Percentiles rank a stretch among this genome's conserved stretches.
Evolutionary conservation across 2,329 filamentous ascomycete genomes (phyloP).

Genomic region (Colletotrichum tabaci): DNA sequence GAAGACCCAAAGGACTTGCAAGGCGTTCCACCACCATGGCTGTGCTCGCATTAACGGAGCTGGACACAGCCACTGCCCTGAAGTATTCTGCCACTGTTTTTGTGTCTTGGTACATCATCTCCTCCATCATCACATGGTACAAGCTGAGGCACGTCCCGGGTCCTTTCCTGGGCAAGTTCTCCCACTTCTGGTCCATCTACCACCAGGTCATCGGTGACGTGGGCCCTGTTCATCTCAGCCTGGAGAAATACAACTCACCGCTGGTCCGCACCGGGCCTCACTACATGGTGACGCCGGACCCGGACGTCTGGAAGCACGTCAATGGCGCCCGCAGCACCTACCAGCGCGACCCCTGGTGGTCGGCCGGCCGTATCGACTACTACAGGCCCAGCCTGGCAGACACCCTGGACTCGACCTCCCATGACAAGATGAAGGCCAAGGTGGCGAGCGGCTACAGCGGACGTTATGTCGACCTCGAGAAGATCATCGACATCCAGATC

Average conservation of each 20-base stretch:
- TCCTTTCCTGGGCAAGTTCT: constrained; percentile 5
- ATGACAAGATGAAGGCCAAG: constrained; percentile 7
- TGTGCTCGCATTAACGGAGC: neutral
- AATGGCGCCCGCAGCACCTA: constrained; percentile 9
- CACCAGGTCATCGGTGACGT: neutral
- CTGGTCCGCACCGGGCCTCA: constrained; percentile 3
- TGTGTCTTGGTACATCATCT: constrained; percentile 41
- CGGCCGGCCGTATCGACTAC: neutral
- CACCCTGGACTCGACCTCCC: neutral
- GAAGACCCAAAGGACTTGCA: neutral
- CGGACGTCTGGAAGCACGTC: constrained; percentile 3
- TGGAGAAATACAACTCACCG: constrained; percentile 3
- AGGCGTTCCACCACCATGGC: neutral
- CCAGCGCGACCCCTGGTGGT: neutral
- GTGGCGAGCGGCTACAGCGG: constrained; percentile 7
- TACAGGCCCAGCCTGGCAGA: neutral
- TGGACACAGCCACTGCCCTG: neutral
- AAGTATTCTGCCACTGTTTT: constrained; percentile 1
- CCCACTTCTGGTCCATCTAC: constrained; percentile 15
- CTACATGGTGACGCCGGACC: neutral
- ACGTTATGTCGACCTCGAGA: neutral
- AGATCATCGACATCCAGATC: neutral
- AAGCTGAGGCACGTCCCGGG: constrained; percentile 7
- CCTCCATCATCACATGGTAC: constrained; percentile 41
- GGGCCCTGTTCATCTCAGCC: neutral